Conservation (phyloP, 2,329 filamentous ascomycete genomes). For the Ophiosphaerella narmari region DNA sequence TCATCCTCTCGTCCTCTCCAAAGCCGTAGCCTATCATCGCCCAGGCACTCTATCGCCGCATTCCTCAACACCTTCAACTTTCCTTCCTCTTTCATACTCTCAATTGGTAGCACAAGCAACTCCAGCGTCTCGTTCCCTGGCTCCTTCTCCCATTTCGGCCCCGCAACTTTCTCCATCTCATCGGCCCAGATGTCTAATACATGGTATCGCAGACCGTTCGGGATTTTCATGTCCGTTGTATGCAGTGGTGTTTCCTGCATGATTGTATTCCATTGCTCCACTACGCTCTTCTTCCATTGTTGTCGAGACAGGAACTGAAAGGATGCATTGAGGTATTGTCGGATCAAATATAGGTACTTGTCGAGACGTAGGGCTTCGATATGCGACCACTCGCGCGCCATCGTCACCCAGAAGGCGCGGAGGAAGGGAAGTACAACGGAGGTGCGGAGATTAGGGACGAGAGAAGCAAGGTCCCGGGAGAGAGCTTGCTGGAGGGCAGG, state of each 20-base stretch:
- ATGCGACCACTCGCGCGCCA: constrained; percentile 55
- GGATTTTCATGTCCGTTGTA: constrained; percentile 61
- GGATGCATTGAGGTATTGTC: constrained; percentile 75
- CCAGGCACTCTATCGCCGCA: constrained; percentile 70
- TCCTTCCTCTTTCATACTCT: constrained; percentile 60
- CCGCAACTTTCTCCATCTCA: constrained; percentile 74
- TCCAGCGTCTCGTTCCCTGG: constrained; percentile 48
- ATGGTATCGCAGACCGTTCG: constrained; percentile 85
- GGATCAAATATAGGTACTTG: constrained; percentile 87
- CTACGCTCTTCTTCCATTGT: constrained; percentile 45
- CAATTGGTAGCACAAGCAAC: constrained; percentile 60
- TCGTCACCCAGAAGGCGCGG: constrained; percentile 58
- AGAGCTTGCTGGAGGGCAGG: constrained; percentile 85
- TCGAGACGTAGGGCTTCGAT: constrained; percentile 69
- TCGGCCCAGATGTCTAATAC: constrained; percentile 90
- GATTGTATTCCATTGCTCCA: constrained; percentile 54
- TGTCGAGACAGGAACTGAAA: constrained; percentile 57
- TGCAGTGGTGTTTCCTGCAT: constrained; percentile 54
- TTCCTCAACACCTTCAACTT: constrained; percentile 73
- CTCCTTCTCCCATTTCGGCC: constrained; percentile 47
- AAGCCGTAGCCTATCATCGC: constrained; percentile 73
- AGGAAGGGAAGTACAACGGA: constrained; percentile 50
- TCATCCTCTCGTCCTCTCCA: constrained; percentile 54
- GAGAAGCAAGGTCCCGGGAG: constrained; percentile 73
- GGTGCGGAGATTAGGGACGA: constrained; percentile 64